Conservation (phyloP, 257 asterid species). For the Penstemon newberryi region DNA sequence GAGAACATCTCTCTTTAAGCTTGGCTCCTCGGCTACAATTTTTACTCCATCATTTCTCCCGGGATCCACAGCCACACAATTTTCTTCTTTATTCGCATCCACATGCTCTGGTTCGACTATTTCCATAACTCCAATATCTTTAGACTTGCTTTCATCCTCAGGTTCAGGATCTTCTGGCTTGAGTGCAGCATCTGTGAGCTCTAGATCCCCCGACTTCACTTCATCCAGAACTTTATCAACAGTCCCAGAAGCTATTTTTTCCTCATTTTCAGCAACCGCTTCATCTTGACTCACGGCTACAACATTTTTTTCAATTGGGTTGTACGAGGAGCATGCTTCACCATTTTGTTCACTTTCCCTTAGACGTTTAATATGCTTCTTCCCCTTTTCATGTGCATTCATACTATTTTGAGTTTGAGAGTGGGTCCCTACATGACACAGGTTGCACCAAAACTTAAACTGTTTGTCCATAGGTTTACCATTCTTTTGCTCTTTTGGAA, state of each 20-base stretch:
- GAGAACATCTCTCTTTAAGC: constrained; percentile 18
- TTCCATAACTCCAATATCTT: neutral
- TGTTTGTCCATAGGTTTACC: no score
- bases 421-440: constrained; percentile 45
- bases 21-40: no score
- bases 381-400: constrained; percentile 47
- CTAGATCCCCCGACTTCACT: neutral
- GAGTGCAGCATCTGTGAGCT: no score
- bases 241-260: neutral
- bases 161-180: neutral
- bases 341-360: neutral
- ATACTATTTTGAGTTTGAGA: constrained; percentile 20
- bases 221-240: neutral
- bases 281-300: neutral
- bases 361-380: constrained; percentile 43
- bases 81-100: no score
- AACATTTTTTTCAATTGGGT: neutral
- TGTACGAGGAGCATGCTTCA: no score
- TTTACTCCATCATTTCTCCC: constrained; percentile 1
- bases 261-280: constrained; percentile 20
- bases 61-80: neutral
- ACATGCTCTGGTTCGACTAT: no score
- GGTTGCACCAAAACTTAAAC: constrained; percentile 49
- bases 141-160: neutral
- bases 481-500: no score